Evolutionary conservation across 176 grass and related monocot genomes (phyloP).

Genomic region (Pharus latifolius): DNA sequence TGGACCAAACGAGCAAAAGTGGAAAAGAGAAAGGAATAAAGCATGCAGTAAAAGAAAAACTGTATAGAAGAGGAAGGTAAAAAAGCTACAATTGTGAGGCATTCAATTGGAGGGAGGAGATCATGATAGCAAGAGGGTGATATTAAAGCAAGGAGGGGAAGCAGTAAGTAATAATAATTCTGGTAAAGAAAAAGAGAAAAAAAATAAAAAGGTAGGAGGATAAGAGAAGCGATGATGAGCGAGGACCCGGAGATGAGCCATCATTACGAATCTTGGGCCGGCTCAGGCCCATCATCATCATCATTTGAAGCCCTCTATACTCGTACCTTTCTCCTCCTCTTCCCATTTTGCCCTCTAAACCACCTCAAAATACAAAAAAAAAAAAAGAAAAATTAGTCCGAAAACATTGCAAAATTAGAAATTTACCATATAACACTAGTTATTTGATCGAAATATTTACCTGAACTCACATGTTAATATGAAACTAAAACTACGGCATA

Average conservation of each 20-base stretch:
- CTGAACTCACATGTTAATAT: too few species aligned
- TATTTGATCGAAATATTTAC: too few species aligned
- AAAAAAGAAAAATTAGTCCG: too few species aligned
- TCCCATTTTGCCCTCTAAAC: not conserved
- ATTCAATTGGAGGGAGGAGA: not conserved
- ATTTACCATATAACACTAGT: too few species aligned
- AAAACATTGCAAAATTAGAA: too few species aligned
- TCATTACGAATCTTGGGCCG: conserved; percentile 95
- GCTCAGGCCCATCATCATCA: conserved; percentile 49
- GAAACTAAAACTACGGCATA: too few species aligned
- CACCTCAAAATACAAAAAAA: not conserved
- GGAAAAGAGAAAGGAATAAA: not conserved
- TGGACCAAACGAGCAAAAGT: not conserved
- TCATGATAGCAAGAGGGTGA: not conserved
- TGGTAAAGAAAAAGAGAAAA: not conserved
- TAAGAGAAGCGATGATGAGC: conserved; percentile 13
- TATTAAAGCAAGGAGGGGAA: not conserved
- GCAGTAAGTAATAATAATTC: not conserved
- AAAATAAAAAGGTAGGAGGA: not conserved
- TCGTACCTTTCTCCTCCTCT: not conserved
- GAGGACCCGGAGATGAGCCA: conserved; percentile 25
- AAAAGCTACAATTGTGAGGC: not conserved
- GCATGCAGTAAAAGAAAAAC: not conserved
- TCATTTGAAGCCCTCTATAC: conserved; percentile 24
- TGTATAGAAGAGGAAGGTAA: not conserved